Percentiles rank a stretch among this genome's conserved stretches.
Evolutionary conservation across 2,329 filamentous ascomycete species (phyloP).

Genomic region (Trichoderma sp.): DNA sequence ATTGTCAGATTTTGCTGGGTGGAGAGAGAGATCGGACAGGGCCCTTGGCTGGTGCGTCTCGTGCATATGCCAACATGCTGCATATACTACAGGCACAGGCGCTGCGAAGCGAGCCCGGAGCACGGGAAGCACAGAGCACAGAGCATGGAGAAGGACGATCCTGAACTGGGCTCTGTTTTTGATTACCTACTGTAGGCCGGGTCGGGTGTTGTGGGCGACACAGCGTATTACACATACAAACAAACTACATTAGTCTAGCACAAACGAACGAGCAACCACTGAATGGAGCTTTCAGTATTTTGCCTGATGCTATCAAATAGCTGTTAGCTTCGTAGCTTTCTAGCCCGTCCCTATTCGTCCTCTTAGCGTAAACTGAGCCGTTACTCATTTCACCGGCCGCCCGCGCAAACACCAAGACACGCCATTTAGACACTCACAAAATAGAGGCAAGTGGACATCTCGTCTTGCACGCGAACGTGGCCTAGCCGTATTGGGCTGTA

Average conservation of each 20-base stretch:
- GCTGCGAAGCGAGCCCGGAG: constrained; percentile 11
- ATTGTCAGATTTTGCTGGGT: constrained; percentile 17
- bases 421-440: background rate
- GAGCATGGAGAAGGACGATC: constrained; percentile 11
- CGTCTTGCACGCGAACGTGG: background rate
- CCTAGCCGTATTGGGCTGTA: constrained; percentile 17
- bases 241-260: background rate
- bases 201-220: background rate
- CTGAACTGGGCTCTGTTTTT: constrained; percentile 1
- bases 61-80: constrained; percentile 9
- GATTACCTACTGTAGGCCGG: background rate
- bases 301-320: background rate
- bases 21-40: constrained; percentile 18
- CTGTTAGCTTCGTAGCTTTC: background rate
- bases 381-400: background rate
- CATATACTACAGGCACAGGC: background rate
- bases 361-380: background rate
- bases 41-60: constrained; percentile 6
- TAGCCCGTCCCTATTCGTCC: background rate
- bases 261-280: background rate
- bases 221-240: background rate
- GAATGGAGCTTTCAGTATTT: background rate
- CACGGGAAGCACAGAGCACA: constrained; percentile 10
- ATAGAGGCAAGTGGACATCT: background rate
- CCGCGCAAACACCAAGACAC: background rate